Percentiles rank a stretch among this genome's conserved stretches.
These are phyloP conservation scores for Dalechampia spathulata DNA, from an alignment of 441 rosid species.

Conservation along the genomic window DNA sequence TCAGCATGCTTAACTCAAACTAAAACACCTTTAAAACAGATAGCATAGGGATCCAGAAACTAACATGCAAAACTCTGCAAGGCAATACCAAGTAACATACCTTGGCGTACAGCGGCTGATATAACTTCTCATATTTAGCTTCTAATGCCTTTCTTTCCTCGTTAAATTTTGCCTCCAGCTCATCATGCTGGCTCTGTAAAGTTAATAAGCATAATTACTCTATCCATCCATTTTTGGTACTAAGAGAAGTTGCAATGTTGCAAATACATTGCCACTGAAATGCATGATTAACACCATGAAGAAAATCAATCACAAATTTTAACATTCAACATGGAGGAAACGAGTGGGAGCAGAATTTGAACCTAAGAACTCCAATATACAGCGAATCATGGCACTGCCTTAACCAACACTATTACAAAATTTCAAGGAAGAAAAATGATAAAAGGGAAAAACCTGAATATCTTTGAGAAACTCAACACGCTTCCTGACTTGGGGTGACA, in stretches of 20 bases:
- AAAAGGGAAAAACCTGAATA: constrained; percentile 38
- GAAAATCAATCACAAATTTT: too few relatives aligned
- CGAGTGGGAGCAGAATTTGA: too few relatives aligned
- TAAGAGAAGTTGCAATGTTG: too few relatives aligned
- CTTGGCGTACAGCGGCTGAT: constrained; percentile 66
- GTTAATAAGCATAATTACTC: neutral
- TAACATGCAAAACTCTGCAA: constrained; percentile 3
- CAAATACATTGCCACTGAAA: too few relatives aligned
- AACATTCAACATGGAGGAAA: too few relatives aligned
- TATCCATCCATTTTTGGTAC: too few relatives aligned
- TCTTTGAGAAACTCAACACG: constrained; percentile 70
- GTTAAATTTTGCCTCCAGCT: constrained; percentile 58
- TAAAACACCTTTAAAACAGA: neutral
- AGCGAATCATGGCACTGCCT: too few relatives aligned
- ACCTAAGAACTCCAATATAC: too few relatives aligned
- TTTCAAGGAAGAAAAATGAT: neutral
- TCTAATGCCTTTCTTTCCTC: constrained; percentile 75
- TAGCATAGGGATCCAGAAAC: neutral
- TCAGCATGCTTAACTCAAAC: neutral
- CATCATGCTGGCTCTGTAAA: constrained; percentile 63
- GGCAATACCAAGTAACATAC: constrained; percentile 22
- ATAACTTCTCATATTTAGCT: constrained; percentile 62
- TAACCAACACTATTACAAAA: too few relatives aligned
- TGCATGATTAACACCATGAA: too few relatives aligned
- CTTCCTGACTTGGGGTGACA: constrained; percentile 38